Percentiles rank a stretch among this genome's conserved stretches.
phyloP scores from a whole-genome alignment of 495 filamentous ascomycete genomes.

The Talaromyces stipitatus region DNA sequence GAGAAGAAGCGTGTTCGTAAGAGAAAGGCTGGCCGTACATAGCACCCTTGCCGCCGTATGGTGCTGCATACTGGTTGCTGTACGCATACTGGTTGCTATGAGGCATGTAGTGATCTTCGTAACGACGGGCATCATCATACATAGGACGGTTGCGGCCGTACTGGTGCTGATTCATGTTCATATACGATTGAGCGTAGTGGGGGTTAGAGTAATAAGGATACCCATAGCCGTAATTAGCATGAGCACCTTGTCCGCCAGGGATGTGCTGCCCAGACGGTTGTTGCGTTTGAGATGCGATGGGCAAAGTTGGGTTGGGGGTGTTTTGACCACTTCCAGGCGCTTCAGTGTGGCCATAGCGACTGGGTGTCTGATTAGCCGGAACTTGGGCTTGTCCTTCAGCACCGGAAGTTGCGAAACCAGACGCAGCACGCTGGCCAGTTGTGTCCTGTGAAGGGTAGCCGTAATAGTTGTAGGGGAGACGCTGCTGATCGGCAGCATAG shows the following conservation, averaged over 20 bases:
- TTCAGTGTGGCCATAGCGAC: constrained; percentile 66
- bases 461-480: constrained; percentile 76
- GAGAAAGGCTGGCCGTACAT: constrained; percentile 82
- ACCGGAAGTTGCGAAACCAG: constrained; percentile 60
- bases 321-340: constrained; percentile 78
- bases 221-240: constrained; percentile 53
- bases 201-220: constrained; percentile 77
- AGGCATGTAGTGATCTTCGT: constrained; percentile 48
- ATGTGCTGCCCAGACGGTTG: constrained; percentile 56
- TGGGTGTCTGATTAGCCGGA: constrained; percentile 57
- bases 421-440: constrained; percentile 56
- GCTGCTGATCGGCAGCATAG: constrained; percentile 77
- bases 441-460: constrained; percentile 73
- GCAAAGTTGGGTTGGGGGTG: constrained; percentile 75
- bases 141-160: constrained; percentile 46
- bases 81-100: constrained; percentile 57
- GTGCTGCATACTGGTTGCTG: constrained; percentile 58
- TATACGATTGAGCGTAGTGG: constrained; percentile 66
- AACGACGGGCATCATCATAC: constrained; percentile 49
- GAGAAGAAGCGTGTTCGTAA: constrained; percentile 73
- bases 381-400: constrained; percentile 70
- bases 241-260: constrained; percentile 44
- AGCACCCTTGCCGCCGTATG: constrained; percentile 64
- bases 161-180: constrained; percentile 57
- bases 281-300: constrained; percentile 53